These are phyloP conservation scores for Eutypella sp. DNA, from an alignment of 2,329 filamentous ascomycete genomes.

Conservation along the genomic window DNA sequence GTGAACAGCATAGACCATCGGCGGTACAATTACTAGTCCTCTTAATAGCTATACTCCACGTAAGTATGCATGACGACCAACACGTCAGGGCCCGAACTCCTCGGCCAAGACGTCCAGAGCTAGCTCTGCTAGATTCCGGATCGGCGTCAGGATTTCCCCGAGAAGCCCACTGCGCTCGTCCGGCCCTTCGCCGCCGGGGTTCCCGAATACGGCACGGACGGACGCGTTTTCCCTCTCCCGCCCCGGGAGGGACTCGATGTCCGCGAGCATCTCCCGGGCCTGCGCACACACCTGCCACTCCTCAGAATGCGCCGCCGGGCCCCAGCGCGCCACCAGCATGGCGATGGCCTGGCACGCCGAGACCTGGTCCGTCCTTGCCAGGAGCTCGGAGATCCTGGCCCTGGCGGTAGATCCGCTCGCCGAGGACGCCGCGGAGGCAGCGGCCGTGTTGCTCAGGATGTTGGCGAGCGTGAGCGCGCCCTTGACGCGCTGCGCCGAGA, in stretches of 20 bases:
- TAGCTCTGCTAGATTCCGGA: constrained; percentile 41
- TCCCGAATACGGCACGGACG: constrained; percentile 38
- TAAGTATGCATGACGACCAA: neutral
- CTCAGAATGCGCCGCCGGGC: constrained; percentile 35
- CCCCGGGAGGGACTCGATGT: constrained; percentile 42
- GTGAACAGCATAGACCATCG: no score
- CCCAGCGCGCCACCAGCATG: constrained; percentile 40
- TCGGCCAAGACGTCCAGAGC: constrained; percentile 38
- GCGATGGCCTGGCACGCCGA: constrained; percentile 50
- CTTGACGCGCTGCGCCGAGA: constrained; percentile 46
- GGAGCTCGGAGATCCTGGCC: constrained; percentile 16
- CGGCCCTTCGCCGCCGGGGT: constrained; percentile 34
- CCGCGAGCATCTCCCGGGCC: constrained; percentile 43
- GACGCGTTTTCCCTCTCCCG: constrained; percentile 40
- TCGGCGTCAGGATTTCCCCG: constrained; percentile 41
- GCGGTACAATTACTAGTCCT: no score
- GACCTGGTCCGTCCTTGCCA: constrained; percentile 46
- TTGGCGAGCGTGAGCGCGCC: constrained; percentile 47
- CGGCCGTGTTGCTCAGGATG: constrained; percentile 45
- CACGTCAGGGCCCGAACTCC: constrained; percentile 30
- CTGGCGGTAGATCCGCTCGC: constrained; percentile 13
- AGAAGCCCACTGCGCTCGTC: constrained; percentile 44
- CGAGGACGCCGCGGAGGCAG: no score
- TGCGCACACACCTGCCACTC: constrained; percentile 41
- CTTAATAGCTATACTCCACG: no score